Conservation (phyloP, 164 flowering plant genomes). For the Chloranthus sessilifolius region DNA sequence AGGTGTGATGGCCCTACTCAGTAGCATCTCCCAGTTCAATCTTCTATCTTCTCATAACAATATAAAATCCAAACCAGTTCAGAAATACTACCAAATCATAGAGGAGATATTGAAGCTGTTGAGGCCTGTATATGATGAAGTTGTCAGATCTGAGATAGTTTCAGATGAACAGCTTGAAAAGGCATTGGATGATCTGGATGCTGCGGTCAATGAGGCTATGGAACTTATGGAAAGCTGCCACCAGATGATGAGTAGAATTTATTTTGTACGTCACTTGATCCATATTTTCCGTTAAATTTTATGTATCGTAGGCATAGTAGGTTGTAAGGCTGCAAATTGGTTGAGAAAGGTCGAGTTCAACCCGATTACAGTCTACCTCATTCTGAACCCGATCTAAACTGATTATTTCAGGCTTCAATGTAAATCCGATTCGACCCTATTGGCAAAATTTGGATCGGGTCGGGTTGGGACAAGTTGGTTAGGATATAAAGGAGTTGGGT, state of each 20-base stretch:
- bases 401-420: too few species aligned
- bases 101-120: conserved; percentile 63
- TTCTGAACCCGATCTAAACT: too few species aligned
- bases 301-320: too few species aligned
- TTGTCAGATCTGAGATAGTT: conserved; percentile 43
- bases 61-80: conserved; percentile 41
- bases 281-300: too few species aligned
- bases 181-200: conserved; percentile 44
- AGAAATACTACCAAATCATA: conserved; percentile 43
- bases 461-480: too few species aligned
- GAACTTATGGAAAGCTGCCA: conserved; percentile 62
- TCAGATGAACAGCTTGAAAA: conserved; percentile 44
- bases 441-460: too few species aligned
- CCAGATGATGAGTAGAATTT: conserved; percentile 64
- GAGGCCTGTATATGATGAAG: conserved; percentile 55
- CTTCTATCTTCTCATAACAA: conserved; percentile 38
- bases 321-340: too few species aligned
- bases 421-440: too few species aligned
- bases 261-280: conserved; percentile 64
- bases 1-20: conserved; percentile 71
- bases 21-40: conserved; percentile 41
- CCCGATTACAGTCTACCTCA: too few species aligned
- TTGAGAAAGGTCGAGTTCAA: too few species aligned
- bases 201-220: conserved; percentile 45
- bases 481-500: too few species aligned